Base-by-base conservation (phyloP, 176 grass and related monocot genomes). In the Oryza brachyantha region DNA sequence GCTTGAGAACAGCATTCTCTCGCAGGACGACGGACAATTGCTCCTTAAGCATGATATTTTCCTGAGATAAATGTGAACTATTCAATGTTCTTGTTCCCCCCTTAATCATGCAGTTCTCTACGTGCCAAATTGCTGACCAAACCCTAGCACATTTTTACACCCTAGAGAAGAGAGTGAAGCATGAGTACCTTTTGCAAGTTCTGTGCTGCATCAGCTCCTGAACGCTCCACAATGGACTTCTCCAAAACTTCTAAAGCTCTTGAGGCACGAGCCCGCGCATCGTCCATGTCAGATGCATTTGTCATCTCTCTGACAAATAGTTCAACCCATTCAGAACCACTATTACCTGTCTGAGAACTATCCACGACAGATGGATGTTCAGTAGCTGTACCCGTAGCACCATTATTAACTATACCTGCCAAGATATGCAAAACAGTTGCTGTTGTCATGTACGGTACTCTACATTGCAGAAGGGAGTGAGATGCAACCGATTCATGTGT, bases 1-100 rank as follows among this genome's bases (percentile, higher is more conserved):
- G 81, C 68, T 97, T 97, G 74, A 97, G 67, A 64, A 97, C 34
- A 54, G 77, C 68, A 48, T 93, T 97, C 73, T 93, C 91, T 28
- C 72, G 69, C 27, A 93, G 81, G 40, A 97, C 64, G 3, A 43
- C 74, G n/a, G 84, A 66, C 70, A 93, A 42, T 61, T 91, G 91
- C 65, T 97, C 91, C 74, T 93, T 97, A 13, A 89, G 91, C 81
- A 90, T 38, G 75, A 90, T 71, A 75, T 97, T 97, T 76, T 97
- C 94, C 94, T 97, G 77, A 80, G 16, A 3, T 72, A 72, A 71
- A 61, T 26, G 17, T 19, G 29, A 1, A 22, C 3, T 24, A 16
- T 54, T 60, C 66, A 57, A 10, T 19, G 52, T 54, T 14, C 14
- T 8, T 8, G 19, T 36, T 72, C 41, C 0, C 64, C 64, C 58